Evolutionary conservation across 139 green algal genomes (phyloP), one percentile per base, ranked within the genome.

Genomic region (Chloropicon primus): DNA sequence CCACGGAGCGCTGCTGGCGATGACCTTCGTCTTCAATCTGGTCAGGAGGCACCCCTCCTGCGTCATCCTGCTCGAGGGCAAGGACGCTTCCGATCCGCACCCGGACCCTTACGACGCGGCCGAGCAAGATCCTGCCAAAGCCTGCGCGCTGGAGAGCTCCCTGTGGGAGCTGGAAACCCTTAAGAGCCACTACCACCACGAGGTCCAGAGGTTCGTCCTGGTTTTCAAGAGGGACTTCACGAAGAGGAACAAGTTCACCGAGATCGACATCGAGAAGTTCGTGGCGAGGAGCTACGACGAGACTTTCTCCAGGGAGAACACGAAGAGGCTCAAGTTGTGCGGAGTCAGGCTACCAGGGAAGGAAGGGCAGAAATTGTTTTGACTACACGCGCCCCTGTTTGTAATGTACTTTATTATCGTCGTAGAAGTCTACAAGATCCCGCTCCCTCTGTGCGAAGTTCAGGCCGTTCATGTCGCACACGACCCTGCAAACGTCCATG

Each of bases 11-110:
- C 81, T 95, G 77, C 72, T 92, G 1, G 87, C 78, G 23, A 86
- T 97, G 0, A 90, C 86, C 5, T 97, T 97, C 81, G 87, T 97
- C 3, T 94, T 98, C 88, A 99, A 99, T 85, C 80, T 98, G 2
- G 73, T 99, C 22, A 85, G 95, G 3, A 86, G 95, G 23, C 95
- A 99, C 84, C 93, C 94, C 0, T 81, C 89, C 1, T 94, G 90
- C 83, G 85, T 84, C 29, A 84, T 92, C 41, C 85, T 98, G 73
- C 78, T 98, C 71, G 89, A 98, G 86, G 85, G 87, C 22, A 85
- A 87, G 24, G 62, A 21, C 23, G 24, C 76, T n/a, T 1, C 25
- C 75, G 22, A 2, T n/a, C 21, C n/a, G n/a, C 26, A 83, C 0
- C 25, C 74, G 5, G 91, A 96, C 75, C 72, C 79, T 2, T 96